Conservation (phyloP, 2,329 filamentous ascomycete species). For the Venturia oleaginea region DNA sequence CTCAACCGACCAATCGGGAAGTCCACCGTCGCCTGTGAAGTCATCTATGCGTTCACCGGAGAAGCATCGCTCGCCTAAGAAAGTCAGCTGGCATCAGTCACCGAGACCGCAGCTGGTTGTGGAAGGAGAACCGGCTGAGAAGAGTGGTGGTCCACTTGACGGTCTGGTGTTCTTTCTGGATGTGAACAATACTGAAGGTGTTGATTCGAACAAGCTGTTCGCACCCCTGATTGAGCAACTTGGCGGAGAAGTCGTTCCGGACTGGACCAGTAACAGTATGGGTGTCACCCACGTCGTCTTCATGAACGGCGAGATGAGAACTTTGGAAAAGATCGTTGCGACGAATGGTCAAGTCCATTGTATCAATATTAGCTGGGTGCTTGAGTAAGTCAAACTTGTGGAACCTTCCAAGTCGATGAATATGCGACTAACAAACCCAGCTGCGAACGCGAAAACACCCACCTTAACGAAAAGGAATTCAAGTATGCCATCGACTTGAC, state of each 20-base stretch:
- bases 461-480: conserved; percentile 19
- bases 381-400: conserved; percentile 64
- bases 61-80: conserved; percentile 11
- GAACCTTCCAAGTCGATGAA: neutral
- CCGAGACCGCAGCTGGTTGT: neutral
- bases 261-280: conserved; percentile 62
- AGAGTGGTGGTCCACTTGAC: conserved; percentile 16
- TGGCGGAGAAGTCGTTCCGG: conserved; percentile 69
- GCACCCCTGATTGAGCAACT: conserved; percentile 69
- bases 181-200: conserved; percentile 72
- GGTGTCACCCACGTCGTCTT: conserved; percentile 84
- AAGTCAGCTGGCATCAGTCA: conserved; percentile 10
- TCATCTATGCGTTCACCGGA: conserved; percentile 11
- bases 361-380: conserved; percentile 79
- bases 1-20: neutral
- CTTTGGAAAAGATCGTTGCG: conserved; percentile 69
- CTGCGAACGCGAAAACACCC: conserved; percentile 27
- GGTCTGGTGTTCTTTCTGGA: conserved; percentile 77
- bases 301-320: conserved; percentile 76
- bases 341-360: conserved; percentile 69
- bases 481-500: neutral
- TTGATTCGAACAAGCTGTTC: conserved; percentile 73
- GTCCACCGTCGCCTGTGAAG: conserved; percentile 4
- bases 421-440: conserved; percentile 11
- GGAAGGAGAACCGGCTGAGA: neutral